Evolutionary conservation across 768 basidiomycete genomes (phyloP), one percentile per base, ranked within the genome.

Genomic region (Phaffia australis): DNA sequence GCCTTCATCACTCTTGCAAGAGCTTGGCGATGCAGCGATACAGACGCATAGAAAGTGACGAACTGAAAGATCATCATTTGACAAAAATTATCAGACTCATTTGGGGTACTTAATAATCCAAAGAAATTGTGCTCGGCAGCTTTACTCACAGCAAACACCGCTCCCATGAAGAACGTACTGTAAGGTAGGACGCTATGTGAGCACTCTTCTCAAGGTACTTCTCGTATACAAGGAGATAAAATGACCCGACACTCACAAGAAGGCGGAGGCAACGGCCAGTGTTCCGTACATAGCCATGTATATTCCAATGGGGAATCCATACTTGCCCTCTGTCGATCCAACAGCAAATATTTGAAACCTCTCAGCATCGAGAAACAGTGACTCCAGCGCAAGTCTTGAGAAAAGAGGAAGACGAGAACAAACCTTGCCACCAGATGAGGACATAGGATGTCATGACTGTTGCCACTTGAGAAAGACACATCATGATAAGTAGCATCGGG

Each of bases 231-330:
- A 23, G 29, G 9, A 11, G 23, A 48, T 62, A 85, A 68, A 78
- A 89, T 89, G 23, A 32, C 30, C 32, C 6, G 48, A 15, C 9
- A 23, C n/a, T 42, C 11, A 42, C 35, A 82, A 83, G 3, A 88
- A 42, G 0, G 90, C 86, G 73, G 89, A 87, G 0, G 81, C 78
- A 52, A 87, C 77, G 69, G 85, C 85, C 4, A 88, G 77, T 29
- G 76, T 79, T 0, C 83, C 85, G 71, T 87, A 88, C 16, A 86
- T 70, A 4, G 84, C 80, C 74, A 87, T 84, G 73, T 87, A 87
- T 70, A 85, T 82, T 1, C 81, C 80, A 70, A 81, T 64, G 56
- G 73, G 29, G 3, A 21, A 80, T 83, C 35, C 76, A 76, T 72
- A 81, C 84, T 80, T 77, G 78, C 73, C 86, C 81, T 86, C 86